Percentiles rank a stretch among this genome's conserved stretches.
phyloP scores from a whole-genome alignment of 2,329 filamentous ascomycete genomes.

The Ambrosiella beaveri region DNA sequence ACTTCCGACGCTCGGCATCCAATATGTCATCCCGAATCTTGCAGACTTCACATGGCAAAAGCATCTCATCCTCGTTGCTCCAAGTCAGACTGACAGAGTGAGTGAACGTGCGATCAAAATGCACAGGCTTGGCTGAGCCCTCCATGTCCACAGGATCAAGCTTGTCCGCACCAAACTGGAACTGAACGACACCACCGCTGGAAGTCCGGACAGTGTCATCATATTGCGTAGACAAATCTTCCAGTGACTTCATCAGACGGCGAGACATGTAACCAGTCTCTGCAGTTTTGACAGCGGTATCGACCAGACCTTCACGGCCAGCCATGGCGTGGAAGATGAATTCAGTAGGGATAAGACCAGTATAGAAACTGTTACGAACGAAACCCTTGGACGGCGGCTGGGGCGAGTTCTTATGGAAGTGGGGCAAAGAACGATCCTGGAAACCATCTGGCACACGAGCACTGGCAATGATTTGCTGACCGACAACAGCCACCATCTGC shows the following conservation, averaged over 20 bases:
- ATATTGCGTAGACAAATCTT: conserved; percentile 85
- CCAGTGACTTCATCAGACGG: conserved; percentile 91
- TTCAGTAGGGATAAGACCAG: conserved; percentile 73
- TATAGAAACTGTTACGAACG: conserved; percentile 93
- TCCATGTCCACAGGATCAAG: conserved; percentile 97
- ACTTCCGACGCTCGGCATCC: conserved; percentile 46
- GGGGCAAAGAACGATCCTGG: conserved; percentile 83
- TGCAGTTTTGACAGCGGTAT: conserved; percentile 97
- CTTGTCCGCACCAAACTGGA: conserved; percentile 92
- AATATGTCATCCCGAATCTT: conserved; percentile 51
- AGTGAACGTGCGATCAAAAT: conserved; percentile 80
- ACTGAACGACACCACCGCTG: conserved; percentile 76
- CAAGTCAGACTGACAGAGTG: conserved; percentile 64
- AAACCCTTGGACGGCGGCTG: conserved; percentile 94
- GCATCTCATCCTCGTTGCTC: conserved; percentile 54
- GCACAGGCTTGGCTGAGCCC: conserved; percentile 75
- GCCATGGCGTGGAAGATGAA: conserved; percentile 98
- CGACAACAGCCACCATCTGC: conserved; percentile 95
- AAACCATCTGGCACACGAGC: conserved; percentile 90
- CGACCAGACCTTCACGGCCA: conserved; percentile 92
- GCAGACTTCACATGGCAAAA: conserved; percentile 60
- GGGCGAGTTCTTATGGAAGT: conserved; percentile 84
- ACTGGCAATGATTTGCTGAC: conserved; percentile 92
- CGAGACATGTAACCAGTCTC: conserved; percentile 99
- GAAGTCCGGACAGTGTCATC: conserved; percentile 91